Conservation (phyloP, 257 asterid genomes). For the Paraleonurus japonicus region DNA sequence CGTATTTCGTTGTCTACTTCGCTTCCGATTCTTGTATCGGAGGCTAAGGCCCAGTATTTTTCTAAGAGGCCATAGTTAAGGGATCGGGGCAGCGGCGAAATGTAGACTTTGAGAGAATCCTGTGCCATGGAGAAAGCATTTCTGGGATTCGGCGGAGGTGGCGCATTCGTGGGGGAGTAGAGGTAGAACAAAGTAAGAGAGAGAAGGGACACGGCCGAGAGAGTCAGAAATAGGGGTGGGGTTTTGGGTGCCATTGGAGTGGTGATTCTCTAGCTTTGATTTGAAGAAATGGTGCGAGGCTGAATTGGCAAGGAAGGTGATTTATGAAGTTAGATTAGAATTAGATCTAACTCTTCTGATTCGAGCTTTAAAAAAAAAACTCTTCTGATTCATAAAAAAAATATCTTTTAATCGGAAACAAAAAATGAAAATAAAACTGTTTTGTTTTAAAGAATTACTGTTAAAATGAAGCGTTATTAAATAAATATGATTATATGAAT, state of each 20-base stretch:
- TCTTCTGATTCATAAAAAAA: too few species aligned
- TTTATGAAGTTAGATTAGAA: too few species aligned
- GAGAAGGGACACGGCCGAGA: constrained; percentile 51
- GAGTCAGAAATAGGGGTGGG: constrained; percentile 55
- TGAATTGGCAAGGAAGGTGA: too few species aligned
- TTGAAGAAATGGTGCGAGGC: background rate
- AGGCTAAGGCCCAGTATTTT: constrained; percentile 63
- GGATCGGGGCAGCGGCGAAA: constrained; percentile 81
- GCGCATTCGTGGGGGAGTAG: constrained; percentile 27
- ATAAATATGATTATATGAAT: too few species aligned
- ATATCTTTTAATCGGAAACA: too few species aligned
- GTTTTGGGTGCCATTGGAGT: constrained; percentile 48
- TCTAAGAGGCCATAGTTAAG: constrained; percentile 81
- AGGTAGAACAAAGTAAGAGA: constrained; percentile 37
- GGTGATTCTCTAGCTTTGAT: background rate
- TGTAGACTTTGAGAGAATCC: constrained; percentile 57
- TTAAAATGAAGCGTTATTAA: too few species aligned
- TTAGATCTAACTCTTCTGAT: too few species aligned
- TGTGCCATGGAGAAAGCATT: constrained; percentile 27
- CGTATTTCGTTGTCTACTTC: constrained; percentile 79
- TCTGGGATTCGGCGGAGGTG: constrained; percentile 26
- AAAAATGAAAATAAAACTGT: too few species aligned
- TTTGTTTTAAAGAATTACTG: too few species aligned
- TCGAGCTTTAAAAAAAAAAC: too few species aligned
- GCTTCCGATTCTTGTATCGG: constrained; percentile 74